phyloP scores from a whole-genome alignment of 2,329 filamentous ascomycete species.

The Penicillium sp. region DNA sequence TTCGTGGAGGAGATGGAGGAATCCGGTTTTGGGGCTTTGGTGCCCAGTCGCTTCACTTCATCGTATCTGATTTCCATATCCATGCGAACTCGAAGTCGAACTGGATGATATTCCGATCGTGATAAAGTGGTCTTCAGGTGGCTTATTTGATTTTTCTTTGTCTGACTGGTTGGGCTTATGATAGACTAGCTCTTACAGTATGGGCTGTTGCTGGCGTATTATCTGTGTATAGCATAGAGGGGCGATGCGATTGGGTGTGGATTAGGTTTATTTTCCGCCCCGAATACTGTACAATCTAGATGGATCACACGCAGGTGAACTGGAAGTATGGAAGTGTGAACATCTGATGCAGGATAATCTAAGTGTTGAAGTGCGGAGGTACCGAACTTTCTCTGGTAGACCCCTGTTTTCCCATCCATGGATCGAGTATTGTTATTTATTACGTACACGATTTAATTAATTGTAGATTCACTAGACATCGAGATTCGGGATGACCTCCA shows the following conservation, averaged over 20 bases:
- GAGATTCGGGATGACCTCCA: not conserved
- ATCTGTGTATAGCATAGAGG: not conserved
- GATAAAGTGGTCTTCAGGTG: not conserved
- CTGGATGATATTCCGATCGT: no score
- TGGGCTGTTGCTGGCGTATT: not conserved
- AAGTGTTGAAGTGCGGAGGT: not conserved
- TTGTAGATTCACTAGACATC: not conserved
- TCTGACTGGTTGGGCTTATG: not conserved
- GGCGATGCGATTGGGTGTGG: not conserved
- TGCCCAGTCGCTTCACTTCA: not conserved
- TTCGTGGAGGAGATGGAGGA: not conserved
- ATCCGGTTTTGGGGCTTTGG: not conserved
- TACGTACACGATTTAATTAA: not conserved
- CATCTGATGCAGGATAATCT: not conserved
- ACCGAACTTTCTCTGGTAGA: not conserved
- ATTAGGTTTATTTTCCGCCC: slow-evolving; percentile 10
- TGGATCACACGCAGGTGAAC: slow-evolving; percentile 1
- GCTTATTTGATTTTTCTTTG: no score
- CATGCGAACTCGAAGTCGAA: no score
- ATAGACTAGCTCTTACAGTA: no score
- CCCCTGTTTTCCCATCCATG: not conserved
- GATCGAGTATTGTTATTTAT: not conserved
- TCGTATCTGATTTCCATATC: not conserved
- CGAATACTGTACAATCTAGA: not conserved
- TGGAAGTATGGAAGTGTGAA: not conserved